Evolutionary conservation across 1,284 basidiomycete species (phyloP).

Genomic region (Leccinum subrobustum): DNA sequence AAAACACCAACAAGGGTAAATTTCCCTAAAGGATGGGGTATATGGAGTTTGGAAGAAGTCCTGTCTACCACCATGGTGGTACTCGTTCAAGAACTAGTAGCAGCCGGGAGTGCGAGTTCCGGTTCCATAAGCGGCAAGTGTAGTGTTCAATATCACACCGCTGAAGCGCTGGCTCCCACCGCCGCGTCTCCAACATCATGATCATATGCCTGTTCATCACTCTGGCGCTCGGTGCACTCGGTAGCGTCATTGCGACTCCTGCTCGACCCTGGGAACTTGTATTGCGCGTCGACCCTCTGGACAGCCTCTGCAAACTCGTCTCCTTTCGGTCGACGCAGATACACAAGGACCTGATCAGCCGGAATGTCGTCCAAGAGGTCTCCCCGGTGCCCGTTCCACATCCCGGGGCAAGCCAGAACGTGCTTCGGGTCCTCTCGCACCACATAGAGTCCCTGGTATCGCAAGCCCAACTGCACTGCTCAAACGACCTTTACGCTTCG

Average conservation of each 20-base stretch:
- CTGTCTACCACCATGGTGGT: constrained; percentile 35
- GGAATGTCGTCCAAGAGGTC: constrained; percentile 13
- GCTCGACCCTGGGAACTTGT: constrained; percentile 25
- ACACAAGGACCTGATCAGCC: constrained; percentile 21
- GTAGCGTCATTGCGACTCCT: too few species aligned
- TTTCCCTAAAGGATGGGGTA: constrained; percentile 53
- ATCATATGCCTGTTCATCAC: too few species aligned
- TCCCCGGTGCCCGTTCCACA: constrained; percentile 12
- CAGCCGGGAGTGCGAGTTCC: neutral
- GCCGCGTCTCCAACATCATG: too few species aligned
- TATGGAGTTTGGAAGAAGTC: constrained; percentile 48
- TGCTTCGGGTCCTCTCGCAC: constrained; percentile 25
- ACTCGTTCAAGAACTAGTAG: constrained; percentile 5
- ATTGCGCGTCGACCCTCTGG: constrained; percentile 15
- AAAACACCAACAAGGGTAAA: constrained; percentile 59
- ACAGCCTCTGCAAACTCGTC: constrained; percentile 17
- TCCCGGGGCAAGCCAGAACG: constrained; percentile 2
- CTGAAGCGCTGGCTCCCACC: neutral
- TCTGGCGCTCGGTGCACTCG: too few species aligned
- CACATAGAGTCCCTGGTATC: constrained; percentile 15
- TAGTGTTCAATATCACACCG: constrained; percentile 15
- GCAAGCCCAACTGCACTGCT: constrained; percentile 25
- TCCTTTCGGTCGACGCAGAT: constrained; percentile 21
- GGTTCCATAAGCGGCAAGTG: constrained; percentile 27
- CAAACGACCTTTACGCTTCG: constrained; percentile 21